These are phyloP conservation scores for Colletotrichum liaoningense DNA, from an alignment of 2,329 filamentous ascomycete species.

Conservation along the genomic window DNA sequence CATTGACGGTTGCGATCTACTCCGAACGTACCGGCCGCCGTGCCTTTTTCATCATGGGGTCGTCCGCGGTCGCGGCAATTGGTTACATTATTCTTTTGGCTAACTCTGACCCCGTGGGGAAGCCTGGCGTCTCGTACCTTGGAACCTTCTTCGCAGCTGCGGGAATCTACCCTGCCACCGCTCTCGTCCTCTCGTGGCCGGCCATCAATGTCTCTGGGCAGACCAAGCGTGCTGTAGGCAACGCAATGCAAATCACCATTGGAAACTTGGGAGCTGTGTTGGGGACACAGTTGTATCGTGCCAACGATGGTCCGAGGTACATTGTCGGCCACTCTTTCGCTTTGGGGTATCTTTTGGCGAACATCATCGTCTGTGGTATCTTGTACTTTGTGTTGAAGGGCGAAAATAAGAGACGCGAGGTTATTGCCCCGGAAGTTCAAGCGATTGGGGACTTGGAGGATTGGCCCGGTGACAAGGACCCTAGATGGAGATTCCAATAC, in stretches of 20 bases:
- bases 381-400: conserved; percentile 65
- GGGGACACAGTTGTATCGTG: conserved; percentile 76
- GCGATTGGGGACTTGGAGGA: conserved; percentile 63
- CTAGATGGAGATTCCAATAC: conserved; percentile 74
- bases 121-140: conserved; percentile 68
- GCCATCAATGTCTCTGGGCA: conserved; percentile 79
- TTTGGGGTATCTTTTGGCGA: conserved; percentile 70
- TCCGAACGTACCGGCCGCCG: conserved; percentile 69
- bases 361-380: conserved; percentile 63
- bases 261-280: conserved; percentile 76
- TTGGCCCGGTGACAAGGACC: conserved; percentile 72
- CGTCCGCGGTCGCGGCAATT: conserved; percentile 66
- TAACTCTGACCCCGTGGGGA: conserved; percentile 55
- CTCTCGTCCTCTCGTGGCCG: conserved; percentile 75
- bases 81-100: conserved; percentile 72
- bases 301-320: conserved; percentile 69
- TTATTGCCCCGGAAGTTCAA: conserved; percentile 54
- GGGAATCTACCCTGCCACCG: conserved; percentile 75
- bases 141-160: conserved; percentile 73
- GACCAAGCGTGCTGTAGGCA: conserved; percentile 75
- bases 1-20: conserved; percentile 66
- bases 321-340: conserved; percentile 76
- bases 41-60: conserved; percentile 72
- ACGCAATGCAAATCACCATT: conserved; percentile 78
- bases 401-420: conserved; percentile 67